phyloP scores from a whole-genome alignment of 2,329 filamentous ascomycete species.

The Diaporthe citri region DNA sequence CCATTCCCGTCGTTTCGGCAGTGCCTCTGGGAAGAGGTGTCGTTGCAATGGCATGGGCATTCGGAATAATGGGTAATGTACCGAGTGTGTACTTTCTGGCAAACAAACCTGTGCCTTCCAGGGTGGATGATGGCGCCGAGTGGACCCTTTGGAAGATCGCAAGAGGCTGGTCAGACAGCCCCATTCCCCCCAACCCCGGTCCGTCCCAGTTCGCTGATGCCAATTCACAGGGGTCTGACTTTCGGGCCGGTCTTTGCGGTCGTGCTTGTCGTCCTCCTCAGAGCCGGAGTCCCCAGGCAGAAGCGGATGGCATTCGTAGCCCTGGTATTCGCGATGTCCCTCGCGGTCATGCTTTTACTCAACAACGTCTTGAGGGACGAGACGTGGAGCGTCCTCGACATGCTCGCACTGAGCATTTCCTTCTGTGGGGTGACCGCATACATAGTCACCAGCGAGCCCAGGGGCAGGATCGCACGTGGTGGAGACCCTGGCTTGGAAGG shows the following conservation, averaged over 20 bases:
- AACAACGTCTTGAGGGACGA: not conserved
- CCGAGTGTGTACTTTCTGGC: not conserved
- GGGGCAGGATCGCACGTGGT: not conserved
- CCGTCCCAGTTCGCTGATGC: not conserved
- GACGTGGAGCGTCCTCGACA: constrained; percentile 1
- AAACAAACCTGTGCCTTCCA: not conserved
- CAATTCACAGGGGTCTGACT: not conserved
- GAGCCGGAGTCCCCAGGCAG: not conserved
- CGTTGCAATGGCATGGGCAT: not conserved
- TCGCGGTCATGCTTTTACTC: not conserved
- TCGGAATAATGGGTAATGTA: not conserved
- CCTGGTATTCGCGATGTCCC: not conserved
- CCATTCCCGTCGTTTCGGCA: not conserved
- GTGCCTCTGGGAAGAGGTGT: not conserved
- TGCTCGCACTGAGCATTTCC: not conserved
- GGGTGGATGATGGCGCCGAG: not conserved
- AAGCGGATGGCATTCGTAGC: not conserved
- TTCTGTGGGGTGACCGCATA: not conserved
- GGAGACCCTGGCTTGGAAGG: not conserved
- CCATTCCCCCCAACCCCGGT: fast-evolving
- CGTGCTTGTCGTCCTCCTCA: not conserved
- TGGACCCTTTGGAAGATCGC: not conserved
- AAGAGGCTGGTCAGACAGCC: not conserved
- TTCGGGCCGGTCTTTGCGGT: not conserved
- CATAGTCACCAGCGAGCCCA: not conserved